A percentile compares a stretch with the other conserved stretches of the same genome.
Conservation (phyloP, 2,329 filamentous ascomycete genomes). For the Podosphaera xanthii region DNA sequence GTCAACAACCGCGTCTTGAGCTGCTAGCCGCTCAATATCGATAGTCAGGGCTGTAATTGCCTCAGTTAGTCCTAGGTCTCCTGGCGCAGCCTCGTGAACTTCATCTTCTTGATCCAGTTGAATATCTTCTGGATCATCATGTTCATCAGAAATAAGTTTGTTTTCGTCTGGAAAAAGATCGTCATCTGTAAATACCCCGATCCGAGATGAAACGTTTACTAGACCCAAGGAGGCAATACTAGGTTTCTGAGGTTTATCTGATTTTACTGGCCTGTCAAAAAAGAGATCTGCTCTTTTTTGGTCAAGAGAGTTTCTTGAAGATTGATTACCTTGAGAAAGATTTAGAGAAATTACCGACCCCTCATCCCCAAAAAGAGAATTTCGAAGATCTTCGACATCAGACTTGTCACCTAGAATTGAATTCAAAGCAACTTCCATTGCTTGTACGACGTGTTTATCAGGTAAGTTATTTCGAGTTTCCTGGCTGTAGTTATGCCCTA, state of each 20-base stretch:
- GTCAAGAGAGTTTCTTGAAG: slow-evolving; percentile 40
- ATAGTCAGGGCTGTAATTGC: slow-evolving; percentile 72
- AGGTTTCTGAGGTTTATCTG: slow-evolving; percentile 38
- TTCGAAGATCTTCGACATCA: slow-evolving; percentile 38
- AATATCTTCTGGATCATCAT: slow-evolving; percentile 41
- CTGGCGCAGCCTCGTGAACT: slow-evolving; percentile 82
- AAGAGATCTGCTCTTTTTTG: slow-evolving; percentile 22
- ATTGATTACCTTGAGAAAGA: slow-evolving; percentile 27
- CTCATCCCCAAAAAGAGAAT: slow-evolving; percentile 41
- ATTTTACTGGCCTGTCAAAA: slow-evolving; percentile 31
- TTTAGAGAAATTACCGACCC: slow-evolving; percentile 15
- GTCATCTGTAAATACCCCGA: slow-evolving; percentile 82
- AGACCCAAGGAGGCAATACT: slow-evolving; percentile 81
- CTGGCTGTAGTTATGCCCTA: slow-evolving; percentile 57
- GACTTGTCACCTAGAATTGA: slow-evolving; percentile 75
- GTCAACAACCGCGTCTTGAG: slow-evolving; percentile 79
- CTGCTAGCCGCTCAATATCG: slow-evolving; percentile 70
- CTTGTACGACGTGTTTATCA: slow-evolving; percentile 65
- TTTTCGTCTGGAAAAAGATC: slow-evolving; percentile 82
- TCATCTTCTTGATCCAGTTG: slow-evolving; percentile 49
- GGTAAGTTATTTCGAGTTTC: slow-evolving; percentile 36
- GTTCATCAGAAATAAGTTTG: slow-evolving; percentile 66
- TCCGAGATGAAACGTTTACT: slow-evolving; percentile 65
- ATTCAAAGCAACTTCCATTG: slow-evolving; percentile 77
- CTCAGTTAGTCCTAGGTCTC: slow-evolving; percentile 79